Percentiles rank a stretch among this genome's conserved stretches.
Conservation (phyloP, 169 alveolate genomes). For the Plasmodium relictum region DNA sequence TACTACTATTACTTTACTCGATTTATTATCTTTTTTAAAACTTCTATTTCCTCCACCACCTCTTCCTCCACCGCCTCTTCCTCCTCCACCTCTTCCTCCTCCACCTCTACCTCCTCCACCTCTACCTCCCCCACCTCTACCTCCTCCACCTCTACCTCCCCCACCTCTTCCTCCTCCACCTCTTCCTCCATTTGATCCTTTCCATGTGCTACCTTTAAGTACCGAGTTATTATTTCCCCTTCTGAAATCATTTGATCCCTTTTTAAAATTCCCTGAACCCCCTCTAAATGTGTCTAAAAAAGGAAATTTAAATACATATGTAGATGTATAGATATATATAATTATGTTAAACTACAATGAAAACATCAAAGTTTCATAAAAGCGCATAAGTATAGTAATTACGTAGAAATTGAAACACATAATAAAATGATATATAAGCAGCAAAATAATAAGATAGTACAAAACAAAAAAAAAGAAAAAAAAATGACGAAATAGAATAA, state of each 20-base stretch:
- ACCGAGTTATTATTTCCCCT: conserved; percentile 47
- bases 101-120: conserved; percentile 85
- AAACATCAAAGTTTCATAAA: not conserved
- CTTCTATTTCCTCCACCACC: conserved; percentile 83
- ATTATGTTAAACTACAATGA: not conserved
- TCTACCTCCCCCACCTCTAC: conserved; percentile 78
- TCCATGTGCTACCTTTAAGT: conserved; percentile 73
- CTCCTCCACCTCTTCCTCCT: conserved; percentile 88
- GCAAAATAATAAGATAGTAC: no score
- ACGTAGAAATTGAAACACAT: not conserved
- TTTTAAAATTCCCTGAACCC: conserved; percentile 58
- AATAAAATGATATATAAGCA: not conserved
- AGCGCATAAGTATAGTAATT: not conserved
- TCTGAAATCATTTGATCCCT: conserved; percentile 26
- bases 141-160: conserved; percentile 80
- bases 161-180: conserved; percentile 78
- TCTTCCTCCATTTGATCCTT: conserved; percentile 72
- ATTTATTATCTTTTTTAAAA: conserved; percentile 79
- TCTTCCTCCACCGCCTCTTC: conserved; percentile 83
- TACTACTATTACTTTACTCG: conserved; percentile 93
- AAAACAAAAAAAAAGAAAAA: no score
- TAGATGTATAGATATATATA: not conserved
- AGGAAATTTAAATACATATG: not conserved
- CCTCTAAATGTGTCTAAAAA: conserved; percentile 70
- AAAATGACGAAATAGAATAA: no score